Base-by-base conservation (phyloP, 306 rosid species). In the Dryas alaskensis region DNA sequence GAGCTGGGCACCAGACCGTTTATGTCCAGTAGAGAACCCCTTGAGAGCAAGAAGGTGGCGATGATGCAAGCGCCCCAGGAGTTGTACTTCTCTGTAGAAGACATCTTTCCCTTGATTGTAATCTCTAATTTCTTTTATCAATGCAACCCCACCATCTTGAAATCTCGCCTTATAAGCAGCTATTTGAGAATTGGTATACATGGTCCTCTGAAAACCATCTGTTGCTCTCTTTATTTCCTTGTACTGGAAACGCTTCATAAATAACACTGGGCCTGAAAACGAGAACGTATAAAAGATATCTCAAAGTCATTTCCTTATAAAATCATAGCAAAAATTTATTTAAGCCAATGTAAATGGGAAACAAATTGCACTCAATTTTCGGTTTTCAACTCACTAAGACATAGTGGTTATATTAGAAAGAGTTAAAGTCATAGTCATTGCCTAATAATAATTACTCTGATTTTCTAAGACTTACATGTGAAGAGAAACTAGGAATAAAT, bases 21-120 rank as follows among this genome's bases (percentile, higher is more conserved):
- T 91, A 49, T 75, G 84, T 19, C 86, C 90, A 0, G 58, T 31
- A 58, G 92, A 93, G 75, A 89, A 93, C 53, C 96, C 98, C 70
- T 76, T 86, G 53, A 91, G 96, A 25, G 89, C 83, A 59, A 93
- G 96, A 80, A 93, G 87, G 78, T 93, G 98, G 61, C 97, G 97
- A 78, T 93, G 98, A 79, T 89, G 97, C 89, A 93, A 83, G 44
- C 91, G 89, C 51, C 91, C 93, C 77, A 93, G 80, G 79, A 86
- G 87, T 67, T 93, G 96, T 46, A 93, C 90, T 73, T 93, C 88
- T 46, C 80, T 81, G 78, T 49, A 81, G 83, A 93, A 93, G 72
- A 40, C 75, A 45, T 84, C 87, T 44, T 81, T 75, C 60, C 65
- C 82, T 69, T 83, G 87, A 55, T 77, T 81, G 70, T 72, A 79